A percentile compares a stretch with the other conserved stretches of the same genome.
Conservation (phyloP, 2,329 filamentous ascomycete species). For the Rutstroemia sp. region DNA sequence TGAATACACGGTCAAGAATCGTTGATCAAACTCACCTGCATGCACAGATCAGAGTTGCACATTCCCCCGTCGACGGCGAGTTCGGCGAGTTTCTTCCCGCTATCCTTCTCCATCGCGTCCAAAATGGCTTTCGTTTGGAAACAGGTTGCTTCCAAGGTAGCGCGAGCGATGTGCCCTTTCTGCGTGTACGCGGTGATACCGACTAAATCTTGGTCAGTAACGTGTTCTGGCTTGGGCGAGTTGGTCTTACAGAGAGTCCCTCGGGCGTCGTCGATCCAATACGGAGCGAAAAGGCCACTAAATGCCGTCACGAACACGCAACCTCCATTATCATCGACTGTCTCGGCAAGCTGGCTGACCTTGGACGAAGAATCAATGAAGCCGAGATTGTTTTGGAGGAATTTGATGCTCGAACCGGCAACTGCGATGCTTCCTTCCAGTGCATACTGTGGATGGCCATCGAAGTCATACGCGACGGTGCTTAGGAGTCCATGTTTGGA, state of each 20-base stretch:
- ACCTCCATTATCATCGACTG: conserved; percentile 60
- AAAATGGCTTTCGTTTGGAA: conserved; percentile 70
- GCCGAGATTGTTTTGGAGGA: conserved; percentile 58
- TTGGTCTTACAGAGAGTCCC: conserved; percentile 55
- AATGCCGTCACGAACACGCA: conserved; percentile 67
- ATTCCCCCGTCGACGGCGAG: conserved; percentile 66
- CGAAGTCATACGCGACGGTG: conserved; percentile 73
- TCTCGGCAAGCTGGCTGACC: conserved; percentile 56
- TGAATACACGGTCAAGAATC: neutral
- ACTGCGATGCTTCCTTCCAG: conserved; percentile 73
- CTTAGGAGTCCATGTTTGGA: conserved; percentile 70
- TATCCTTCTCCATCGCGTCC: conserved; percentile 65
- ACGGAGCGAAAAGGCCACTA: conserved; percentile 64
- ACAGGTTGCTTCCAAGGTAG: conserved; percentile 65
- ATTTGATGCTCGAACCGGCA: conserved; percentile 69
- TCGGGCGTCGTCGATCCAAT: conserved; percentile 70
- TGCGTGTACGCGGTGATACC: conserved; percentile 65
- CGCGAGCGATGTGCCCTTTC: conserved; percentile 62
- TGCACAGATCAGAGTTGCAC: conserved; percentile 64
- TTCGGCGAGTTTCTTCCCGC: conserved; percentile 53
- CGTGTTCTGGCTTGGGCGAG: neutral
- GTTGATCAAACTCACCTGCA: conserved; percentile 45
- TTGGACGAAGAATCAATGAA: conserved; percentile 55
- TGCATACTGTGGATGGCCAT: conserved; percentile 62
- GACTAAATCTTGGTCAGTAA: conserved; percentile 32